Evolutionary conservation across 768 basidiomycete species (phyloP).

Genomic region (Mycena rosella): DNA sequence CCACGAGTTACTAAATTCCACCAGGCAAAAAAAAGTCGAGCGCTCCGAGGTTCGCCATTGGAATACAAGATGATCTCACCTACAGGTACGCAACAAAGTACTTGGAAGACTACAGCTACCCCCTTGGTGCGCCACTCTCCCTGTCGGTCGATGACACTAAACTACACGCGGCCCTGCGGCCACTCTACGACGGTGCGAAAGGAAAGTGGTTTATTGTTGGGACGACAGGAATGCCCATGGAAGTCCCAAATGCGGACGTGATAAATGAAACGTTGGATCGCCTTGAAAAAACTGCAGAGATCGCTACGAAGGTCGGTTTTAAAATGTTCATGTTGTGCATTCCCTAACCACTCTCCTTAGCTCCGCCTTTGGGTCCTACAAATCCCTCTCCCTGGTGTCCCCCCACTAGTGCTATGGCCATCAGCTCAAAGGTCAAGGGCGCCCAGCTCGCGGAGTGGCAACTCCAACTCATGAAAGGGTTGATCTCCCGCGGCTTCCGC

Average conservation of each 20-base stretch:
- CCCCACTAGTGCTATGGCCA: slow-evolving; percentile 38
- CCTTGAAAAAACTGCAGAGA: not conserved
- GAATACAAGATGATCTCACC: not conserved
- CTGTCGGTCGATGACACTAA: slow-evolving; percentile 49
- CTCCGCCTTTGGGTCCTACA: slow-evolving; percentile 42
- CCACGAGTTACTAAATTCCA: not conserved
- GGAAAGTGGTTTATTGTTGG: slow-evolving; percentile 41
- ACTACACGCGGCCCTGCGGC: slow-evolving; percentile 34
- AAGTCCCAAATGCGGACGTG: slow-evolving; percentile 31
- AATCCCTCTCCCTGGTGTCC: slow-evolving; percentile 42
- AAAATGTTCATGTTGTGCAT: not conserved
- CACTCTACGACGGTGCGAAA: slow-evolving; percentile 28
- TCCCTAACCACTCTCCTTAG: slow-evolving; percentile 8
- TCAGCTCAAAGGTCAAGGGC: slow-evolving; percentile 1
- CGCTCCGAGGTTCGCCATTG: slow-evolving; percentile 9
- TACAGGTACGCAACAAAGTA: slow-evolving; percentile 1
- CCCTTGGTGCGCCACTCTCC: slow-evolving; percentile 31
- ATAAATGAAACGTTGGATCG: not conserved
- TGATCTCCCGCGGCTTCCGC: slow-evolving; percentile 7
- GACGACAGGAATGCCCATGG: slow-evolving; percentile 28
- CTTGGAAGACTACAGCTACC: slow-evolving; percentile 22
- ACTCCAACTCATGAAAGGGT: slow-evolving; percentile 1
- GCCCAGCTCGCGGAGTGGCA: slow-evolving; percentile 8
- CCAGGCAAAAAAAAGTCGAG: slow-evolving; percentile 6
- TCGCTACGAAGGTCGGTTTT: slow-evolving; percentile 9